Conservation (phyloP, 2,329 filamentous ascomycete species). For the Albifimbria verrucaria region DNA sequence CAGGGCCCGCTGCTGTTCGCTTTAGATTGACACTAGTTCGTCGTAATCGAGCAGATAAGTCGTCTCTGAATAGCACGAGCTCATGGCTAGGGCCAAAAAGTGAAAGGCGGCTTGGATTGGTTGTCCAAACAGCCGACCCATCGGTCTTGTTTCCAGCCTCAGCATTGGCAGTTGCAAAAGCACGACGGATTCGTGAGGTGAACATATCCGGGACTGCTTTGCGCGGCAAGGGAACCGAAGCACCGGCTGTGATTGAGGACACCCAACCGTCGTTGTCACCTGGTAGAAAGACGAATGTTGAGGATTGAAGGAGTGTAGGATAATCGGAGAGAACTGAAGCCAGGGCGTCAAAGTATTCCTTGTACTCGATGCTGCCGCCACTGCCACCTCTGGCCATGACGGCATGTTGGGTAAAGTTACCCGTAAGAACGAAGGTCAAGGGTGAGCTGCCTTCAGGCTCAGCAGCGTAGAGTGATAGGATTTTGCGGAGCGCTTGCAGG, state of each 20-base stretch:
- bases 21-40: slow-evolving; percentile 73
- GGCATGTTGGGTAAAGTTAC: slow-evolving; percentile 72
- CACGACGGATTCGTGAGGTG: slow-evolving; percentile 78
- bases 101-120: slow-evolving; percentile 77
- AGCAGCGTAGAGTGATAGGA: slow-evolving; percentile 70
- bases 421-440: slow-evolving; percentile 76
- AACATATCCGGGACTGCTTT: slow-evolving; percentile 82
- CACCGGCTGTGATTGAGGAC: slow-evolving; percentile 76
- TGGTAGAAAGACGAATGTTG: slow-evolving; percentile 88
- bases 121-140: slow-evolving; percentile 75
- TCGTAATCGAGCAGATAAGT: slow-evolving; percentile 75
- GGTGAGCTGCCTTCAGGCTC: slow-evolving; percentile 64
- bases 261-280: slow-evolving; percentile 98
- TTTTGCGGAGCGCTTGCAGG: slow-evolving; percentile 74
- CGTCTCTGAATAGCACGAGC: slow-evolving; percentile 82
- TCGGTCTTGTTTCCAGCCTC: slow-evolving; percentile 54
- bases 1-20: slow-evolving; percentile 29
- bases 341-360: slow-evolving; percentile 89
- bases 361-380: slow-evolving; percentile 89
- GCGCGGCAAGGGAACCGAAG: slow-evolving; percentile 65
- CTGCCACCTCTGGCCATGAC: slow-evolving; percentile 66
- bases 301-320: slow-evolving; percentile 70
- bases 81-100: slow-evolving; percentile 89
- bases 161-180: slow-evolving; percentile 73
- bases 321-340: slow-evolving; percentile 82